phyloP scores from a whole-genome alignment of 768 basidiomycete species.

The Aureoboletus auriporus region DNA sequence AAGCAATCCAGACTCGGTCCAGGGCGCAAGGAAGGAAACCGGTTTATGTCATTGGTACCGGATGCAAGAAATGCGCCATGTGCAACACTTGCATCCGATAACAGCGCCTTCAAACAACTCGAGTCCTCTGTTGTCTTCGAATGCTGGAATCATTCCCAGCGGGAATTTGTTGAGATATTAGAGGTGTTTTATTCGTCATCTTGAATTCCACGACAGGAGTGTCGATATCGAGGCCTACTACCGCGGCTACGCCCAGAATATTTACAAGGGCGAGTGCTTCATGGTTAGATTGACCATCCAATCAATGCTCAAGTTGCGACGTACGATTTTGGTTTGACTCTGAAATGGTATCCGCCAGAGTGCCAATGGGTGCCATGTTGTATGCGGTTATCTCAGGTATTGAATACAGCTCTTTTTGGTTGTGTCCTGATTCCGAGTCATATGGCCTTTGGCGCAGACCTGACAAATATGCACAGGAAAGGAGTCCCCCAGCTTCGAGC shows the following conservation, averaged over 20 bases:
- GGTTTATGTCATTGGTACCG: background rate
- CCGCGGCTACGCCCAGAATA: constrained; percentile 23
- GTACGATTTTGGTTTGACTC: constrained; percentile 30
- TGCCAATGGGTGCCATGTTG: constrained; percentile 25
- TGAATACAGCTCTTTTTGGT: background rate
- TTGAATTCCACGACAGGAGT: constrained; percentile 16
- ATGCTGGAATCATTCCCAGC: constrained; percentile 25
- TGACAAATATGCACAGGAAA: too few species aligned
- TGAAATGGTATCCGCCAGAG: constrained; percentile 19
- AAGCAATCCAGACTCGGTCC: constrained; percentile 23
- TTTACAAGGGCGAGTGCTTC: background rate
- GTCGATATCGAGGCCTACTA: too few species aligned
- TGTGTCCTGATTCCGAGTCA: background rate
- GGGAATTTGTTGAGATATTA: constrained; percentile 29
- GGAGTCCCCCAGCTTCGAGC: too few species aligned
- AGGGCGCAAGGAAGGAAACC: constrained; percentile 26
- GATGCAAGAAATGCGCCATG: background rate
- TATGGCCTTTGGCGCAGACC: background rate
- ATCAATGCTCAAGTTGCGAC: constrained; percentile 4
- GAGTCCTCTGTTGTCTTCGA: constrained; percentile 21
- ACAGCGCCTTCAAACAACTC: constrained; percentile 25
- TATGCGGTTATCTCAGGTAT: background rate
- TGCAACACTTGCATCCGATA: constrained; percentile 23
- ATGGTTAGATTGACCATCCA: background rate
- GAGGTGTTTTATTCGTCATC: constrained; percentile 22